Evolutionary conservation across 257 asterid genomes (phyloP).

Genomic region (Plantago elongata): DNA sequence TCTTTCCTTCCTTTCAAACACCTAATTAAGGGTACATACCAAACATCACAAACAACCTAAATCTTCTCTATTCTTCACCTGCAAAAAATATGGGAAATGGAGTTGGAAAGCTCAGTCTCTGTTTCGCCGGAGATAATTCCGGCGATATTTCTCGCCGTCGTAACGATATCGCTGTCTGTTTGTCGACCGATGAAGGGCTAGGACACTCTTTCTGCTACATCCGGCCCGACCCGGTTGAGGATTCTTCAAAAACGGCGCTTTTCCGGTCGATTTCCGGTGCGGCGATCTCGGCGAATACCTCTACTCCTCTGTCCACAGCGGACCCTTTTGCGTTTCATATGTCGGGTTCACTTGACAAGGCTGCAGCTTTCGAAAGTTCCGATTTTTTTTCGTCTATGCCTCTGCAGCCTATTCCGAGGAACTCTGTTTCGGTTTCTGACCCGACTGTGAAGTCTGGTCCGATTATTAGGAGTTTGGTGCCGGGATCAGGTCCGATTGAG

Average conservation of each 20-base stretch:
- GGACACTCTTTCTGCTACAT: slow-evolving; percentile 81
- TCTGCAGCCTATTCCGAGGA: slow-evolving; percentile 61
- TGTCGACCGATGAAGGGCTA: slow-evolving; percentile 51
- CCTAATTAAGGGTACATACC: no score
- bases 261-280: slow-evolving; percentile 74
- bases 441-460: slow-evolving; percentile 67
- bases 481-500: slow-evolving; percentile 66
- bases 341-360: slow-evolving; percentile 40
- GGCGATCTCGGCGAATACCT: slow-evolving; percentile 69
- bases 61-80: no score
- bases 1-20: no score
- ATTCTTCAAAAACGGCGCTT: slow-evolving; percentile 34
- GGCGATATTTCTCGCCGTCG: slow-evolving; percentile 63
- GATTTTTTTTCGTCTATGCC: slow-evolving; percentile 81
- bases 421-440: slow-evolving; percentile 16
- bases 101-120: slow-evolving; percentile 38
- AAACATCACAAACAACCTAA: no score
- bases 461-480: slow-evolving; percentile 38
- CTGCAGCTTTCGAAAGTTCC: slow-evolving; percentile 92
- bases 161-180: slow-evolving; percentile 31
- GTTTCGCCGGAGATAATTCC: slow-evolving; percentile 50
- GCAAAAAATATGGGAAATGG: slow-evolving; percentile 51
- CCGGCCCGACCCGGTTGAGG: slow-evolving; percentile 47
- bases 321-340: slow-evolving; percentile 30
- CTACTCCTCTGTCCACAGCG: slow-evolving; percentile 54